Base-by-base conservation (phyloP, 768 basidiomycete genomes). In the Rhodotorula sphaerocarpa region DNA sequence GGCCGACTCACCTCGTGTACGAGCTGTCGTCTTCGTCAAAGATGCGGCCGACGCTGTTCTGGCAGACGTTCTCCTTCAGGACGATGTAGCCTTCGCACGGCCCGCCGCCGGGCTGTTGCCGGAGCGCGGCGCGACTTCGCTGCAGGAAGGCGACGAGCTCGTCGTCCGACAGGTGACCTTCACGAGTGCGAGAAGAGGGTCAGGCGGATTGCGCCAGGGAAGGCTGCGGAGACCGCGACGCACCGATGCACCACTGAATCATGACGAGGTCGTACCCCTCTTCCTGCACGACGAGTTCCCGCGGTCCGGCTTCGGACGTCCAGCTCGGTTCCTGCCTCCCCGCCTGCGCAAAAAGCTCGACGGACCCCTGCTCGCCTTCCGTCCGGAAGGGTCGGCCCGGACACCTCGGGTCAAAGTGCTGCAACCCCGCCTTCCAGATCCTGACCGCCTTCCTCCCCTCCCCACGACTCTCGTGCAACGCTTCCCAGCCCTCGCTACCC, bases 231-330 rank as follows among this genome's bases (percentile, higher is more conserved):
- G 68, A 68, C 3, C 18, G 4, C 28, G 27, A 44, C 53, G 41
- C 27, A 55, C 89, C 88, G 21, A 96, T 80, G 77, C 92, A 93
- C 93, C 93, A 97, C 75, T 99, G 93, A 71, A 88, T 89, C 92
- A 89, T 91, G 60, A 93, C 81, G 56, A 91, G 82, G 75, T 99
- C 93, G 75, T 90, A 96, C 2, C 82, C 82, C 25, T 79, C 75
- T n/a, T 78, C 73, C 7, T 21, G 48, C n/a, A 56, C 16, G 11
- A 52, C 62, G 56, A 52, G 67, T 67, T 25, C 63, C 67, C 25
- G 59, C 55, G 36, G 36, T 55, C 59, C 50, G 51, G 36, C 36
- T 9, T 39, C 61, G 45, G 56, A 63, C 46, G 53, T 70, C 58
- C 78, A 78, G 30, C 76, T 75, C 11, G 72, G 70, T 0, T 80